Conservation (phyloP, 805 yeast genomes). For the Lachancea lanzarotensis region DNA sequence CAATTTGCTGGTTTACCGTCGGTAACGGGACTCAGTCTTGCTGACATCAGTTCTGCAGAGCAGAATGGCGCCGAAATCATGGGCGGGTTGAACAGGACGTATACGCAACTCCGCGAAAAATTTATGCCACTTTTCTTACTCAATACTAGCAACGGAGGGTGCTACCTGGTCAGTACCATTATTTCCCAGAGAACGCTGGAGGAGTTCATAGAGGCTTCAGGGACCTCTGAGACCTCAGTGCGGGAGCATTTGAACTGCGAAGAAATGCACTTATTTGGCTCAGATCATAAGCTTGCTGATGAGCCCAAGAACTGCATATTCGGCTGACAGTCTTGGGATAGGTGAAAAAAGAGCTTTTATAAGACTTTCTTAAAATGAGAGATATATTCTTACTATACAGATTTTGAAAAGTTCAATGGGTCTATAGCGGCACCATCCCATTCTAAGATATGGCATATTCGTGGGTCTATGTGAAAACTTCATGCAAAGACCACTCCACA, state of each 20-base stretch:
- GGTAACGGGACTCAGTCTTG: background rate
- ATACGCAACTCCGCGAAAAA: background rate
- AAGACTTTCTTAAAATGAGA: background rate
- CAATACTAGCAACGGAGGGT: conserved; percentile 5
- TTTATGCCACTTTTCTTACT: conserved; percentile 4
- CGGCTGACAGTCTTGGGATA: background rate
- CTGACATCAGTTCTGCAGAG: background rate
- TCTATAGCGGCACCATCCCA: too few relatives aligned
- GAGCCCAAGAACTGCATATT: background rate
- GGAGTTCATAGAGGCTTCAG: background rate
- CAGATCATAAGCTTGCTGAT: background rate
- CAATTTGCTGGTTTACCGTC: background rate
- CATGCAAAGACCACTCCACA: too few relatives aligned
- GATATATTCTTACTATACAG: background rate
- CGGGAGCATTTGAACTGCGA: background rate
- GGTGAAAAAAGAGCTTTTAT: background rate
- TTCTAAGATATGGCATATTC: too few relatives aligned
- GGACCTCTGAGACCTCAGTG: background rate
- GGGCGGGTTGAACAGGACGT: background rate
- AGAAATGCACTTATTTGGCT: background rate
- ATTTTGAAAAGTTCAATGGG: background rate
- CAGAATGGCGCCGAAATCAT: background rate
- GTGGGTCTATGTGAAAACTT: too few relatives aligned
- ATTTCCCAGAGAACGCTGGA: background rate
- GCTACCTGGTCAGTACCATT: conserved; percentile 6